Evolutionary conservation across 176 grass and related monocot genomes (phyloP).

Genomic region (Oryza brachyantha): DNA sequence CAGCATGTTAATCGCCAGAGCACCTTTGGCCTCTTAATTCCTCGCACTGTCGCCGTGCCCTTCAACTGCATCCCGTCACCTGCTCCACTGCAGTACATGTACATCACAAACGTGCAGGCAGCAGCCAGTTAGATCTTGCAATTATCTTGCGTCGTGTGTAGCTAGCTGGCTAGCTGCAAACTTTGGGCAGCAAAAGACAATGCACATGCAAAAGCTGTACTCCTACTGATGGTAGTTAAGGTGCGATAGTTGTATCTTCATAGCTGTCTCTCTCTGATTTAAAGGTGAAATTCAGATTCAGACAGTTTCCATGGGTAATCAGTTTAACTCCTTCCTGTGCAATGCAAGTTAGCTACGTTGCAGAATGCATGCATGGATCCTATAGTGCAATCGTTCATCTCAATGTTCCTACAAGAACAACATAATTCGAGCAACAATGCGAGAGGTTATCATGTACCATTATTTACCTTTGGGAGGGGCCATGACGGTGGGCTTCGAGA

Average conservation of each 20-base stretch:
- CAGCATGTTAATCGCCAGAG: conserved; percentile 46
- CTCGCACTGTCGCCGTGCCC: conserved; percentile 30
- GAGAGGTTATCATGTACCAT: not conserved
- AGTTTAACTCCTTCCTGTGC: not conserved
- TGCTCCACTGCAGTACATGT: conserved; percentile 61
- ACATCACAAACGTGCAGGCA: conserved; percentile 12
- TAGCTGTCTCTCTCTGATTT: not conserved
- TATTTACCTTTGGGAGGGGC: conserved; percentile 70
- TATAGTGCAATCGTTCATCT: not conserved
- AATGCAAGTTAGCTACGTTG: not conserved
- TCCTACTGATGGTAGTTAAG: not conserved
- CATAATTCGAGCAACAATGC: not conserved
- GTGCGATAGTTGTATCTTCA: not conserved
- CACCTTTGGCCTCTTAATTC: conserved; percentile 36
- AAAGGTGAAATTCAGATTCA: not conserved
- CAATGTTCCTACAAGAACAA: not conserved
- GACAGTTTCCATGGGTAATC: not conserved
- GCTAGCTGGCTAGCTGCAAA: not conserved
- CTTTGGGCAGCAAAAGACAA: not conserved
- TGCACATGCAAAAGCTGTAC: not conserved
- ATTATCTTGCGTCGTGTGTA: not conserved
- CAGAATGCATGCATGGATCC: not conserved
- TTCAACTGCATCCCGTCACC: conserved; percentile 80
- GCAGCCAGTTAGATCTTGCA: conserved; percentile 18
- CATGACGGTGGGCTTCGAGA: conserved; percentile 71